Evolutionary conservation across 1,139 yeast genomes (phyloP).

Genomic region (Zygoascus hellenicus): DNA sequence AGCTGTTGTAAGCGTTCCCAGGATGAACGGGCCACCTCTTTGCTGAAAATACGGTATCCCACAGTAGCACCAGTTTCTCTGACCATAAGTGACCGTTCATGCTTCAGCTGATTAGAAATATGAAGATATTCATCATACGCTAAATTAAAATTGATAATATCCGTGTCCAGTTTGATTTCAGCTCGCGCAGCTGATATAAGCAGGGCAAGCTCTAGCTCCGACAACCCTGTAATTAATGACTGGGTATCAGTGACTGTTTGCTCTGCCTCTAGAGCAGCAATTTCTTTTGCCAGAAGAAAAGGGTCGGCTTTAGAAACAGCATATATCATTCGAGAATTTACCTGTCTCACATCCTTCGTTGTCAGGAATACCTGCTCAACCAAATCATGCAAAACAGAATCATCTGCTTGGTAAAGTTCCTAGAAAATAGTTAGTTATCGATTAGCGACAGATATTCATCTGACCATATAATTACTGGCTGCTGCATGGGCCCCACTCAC

Average conservation of each 20-base stretch:
- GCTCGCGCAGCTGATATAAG: conserved; percentile 72
- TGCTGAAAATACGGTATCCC: conserved; percentile 33
- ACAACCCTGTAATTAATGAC: conserved; percentile 40
- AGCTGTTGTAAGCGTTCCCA: conserved; percentile 35
- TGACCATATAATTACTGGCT: too few species aligned
- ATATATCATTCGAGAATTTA: conserved; percentile 47
- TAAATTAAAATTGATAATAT: conserved; percentile 57
- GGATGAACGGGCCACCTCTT: conserved; percentile 31
- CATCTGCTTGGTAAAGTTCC: conserved; percentile 24
- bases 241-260: conserved; percentile 34
- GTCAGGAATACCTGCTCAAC: conserved; percentile 52
- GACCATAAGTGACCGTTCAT: conserved; percentile 36
- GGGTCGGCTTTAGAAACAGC: conserved; percentile 39
- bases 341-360: conserved; percentile 50
- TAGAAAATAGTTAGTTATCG: conserved; percentile 11
- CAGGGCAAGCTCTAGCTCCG: conserved; percentile 64
- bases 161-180: conserved; percentile 52
- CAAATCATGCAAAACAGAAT: conserved; percentile 33
- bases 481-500: conserved; percentile 11
- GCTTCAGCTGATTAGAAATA: conserved; percentile 46
- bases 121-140: conserved; percentile 70
- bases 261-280: conserved; percentile 14
- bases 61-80: conserved; percentile 9
- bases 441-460: not conserved
- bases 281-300: conserved; percentile 37